Base-by-base conservation (phyloP, 2,329 filamentous ascomycete species). In the Aspergillus quadricinctus region DNA sequence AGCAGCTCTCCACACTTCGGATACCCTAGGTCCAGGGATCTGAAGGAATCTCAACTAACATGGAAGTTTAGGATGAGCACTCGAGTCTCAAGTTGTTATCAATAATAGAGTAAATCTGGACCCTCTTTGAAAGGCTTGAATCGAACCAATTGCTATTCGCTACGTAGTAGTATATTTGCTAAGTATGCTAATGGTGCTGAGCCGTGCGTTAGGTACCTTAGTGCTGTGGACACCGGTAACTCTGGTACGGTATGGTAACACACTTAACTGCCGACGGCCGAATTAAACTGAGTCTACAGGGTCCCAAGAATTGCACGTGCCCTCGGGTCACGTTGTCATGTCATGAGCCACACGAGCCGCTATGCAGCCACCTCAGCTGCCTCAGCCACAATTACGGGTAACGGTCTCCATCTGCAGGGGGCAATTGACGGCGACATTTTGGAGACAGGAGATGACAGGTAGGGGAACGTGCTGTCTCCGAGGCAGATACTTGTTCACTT, bases 351-450 rank as follows among this genome's bases (percentile, higher is more conserved):
- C 48, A 35, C 21, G 3, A 4, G 29, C 40, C 54, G 53, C 10
- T 11, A 41, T 35, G 14, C 23, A 37, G 28, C 50, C 50, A 52
- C 43, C 48, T 46, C 21, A 27, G 21, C 23, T 11, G 19, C 37
- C 50, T 49, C 40, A 57, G 59, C 59, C 59, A 57, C 59, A 52
- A 57, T 56, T 53, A 56, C 57, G 59, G 53, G 37, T 50, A 40
- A 40, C 49, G 53, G 53, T 51, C 48, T 53, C 51, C n/a, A 48
- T 55, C 27, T 51, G 49, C 43, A 59, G 54, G 58, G 51, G 58
- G 51, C 52, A 41, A 29, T 25, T 10, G 48, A 53, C n/a, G 9
- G 41, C 41, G 41, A 45, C 19, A 14, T 23, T 19, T 19, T 23
- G 41, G 40, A 43, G 19, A 17, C 41, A 23, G 23, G 14, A 27